Conservation (phyloP, 805 yeast species). For the Kodamaea sagamina region DNA sequence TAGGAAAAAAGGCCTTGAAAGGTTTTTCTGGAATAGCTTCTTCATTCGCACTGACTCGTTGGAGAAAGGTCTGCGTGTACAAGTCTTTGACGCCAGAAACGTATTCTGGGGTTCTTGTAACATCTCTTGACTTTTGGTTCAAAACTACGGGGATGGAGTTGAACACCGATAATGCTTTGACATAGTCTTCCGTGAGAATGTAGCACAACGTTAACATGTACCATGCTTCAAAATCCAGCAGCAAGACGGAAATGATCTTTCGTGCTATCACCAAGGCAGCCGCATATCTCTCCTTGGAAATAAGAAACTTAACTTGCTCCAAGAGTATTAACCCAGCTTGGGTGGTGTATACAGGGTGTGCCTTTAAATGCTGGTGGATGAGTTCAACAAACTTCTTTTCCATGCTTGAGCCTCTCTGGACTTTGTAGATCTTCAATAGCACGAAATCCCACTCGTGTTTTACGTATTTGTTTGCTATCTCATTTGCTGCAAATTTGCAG, state of each 20-base stretch:
- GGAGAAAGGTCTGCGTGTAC: conserved; percentile 23
- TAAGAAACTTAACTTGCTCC: conserved; percentile 65
- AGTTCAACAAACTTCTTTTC: conserved; percentile 26
- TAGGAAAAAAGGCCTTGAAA: conserved; percentile 31
- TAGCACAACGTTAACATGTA: conserved; percentile 60
- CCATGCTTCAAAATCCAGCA: conserved; percentile 79
- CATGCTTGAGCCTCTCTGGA: conserved; percentile 23
- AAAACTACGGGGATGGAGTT: conserved; percentile 69
- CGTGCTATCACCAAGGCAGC: conserved; percentile 62
- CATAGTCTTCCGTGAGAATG: conserved; percentile 54
- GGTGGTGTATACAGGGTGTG: conserved; percentile 26
- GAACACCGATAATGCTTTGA: conserved; percentile 62
- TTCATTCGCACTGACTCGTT: conserved; percentile 17
- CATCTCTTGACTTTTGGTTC: conserved; percentile 8
- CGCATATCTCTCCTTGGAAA: conserved; percentile 52
- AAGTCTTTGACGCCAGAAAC: conserved; percentile 30
- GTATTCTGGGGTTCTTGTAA: conserved; percentile 17
- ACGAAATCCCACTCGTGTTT: conserved; percentile 28
- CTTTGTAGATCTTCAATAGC: conserved; percentile 26
- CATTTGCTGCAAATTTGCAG: conserved; percentile 35
- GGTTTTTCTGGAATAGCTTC: conserved; percentile 33
- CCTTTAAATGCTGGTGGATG: conserved; percentile 22
- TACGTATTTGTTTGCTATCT: conserved; percentile 25
- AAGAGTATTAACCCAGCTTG: conserved; percentile 59
- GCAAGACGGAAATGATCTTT: conserved; percentile 65